Conservation (phyloP, 1,284 basidiomycete genomes). For the Ustilago curta region DNA sequence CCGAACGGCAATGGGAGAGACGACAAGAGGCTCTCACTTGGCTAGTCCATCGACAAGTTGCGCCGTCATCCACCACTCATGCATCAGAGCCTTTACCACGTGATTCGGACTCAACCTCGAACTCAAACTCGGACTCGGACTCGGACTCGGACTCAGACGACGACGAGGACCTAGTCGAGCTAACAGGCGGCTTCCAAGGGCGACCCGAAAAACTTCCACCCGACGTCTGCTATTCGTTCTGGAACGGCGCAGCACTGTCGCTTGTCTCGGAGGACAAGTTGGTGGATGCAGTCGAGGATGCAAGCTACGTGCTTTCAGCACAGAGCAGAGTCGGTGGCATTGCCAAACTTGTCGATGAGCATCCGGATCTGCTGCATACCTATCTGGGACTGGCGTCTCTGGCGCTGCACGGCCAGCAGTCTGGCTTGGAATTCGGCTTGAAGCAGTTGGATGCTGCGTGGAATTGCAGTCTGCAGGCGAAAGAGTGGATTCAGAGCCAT, state of each 20-base stretch:
- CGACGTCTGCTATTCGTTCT: slow-evolving; percentile 68
- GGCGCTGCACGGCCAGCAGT: slow-evolving; percentile 47
- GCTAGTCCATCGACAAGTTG: slow-evolving; percentile 39
- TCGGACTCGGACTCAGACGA: slow-evolving; percentile 22
- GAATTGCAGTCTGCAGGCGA: slow-evolving; percentile 22
- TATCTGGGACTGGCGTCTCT: slow-evolving; percentile 63
- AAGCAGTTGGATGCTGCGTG: slow-evolving; percentile 28
- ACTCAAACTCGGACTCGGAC: background rate
- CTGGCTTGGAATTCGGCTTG: slow-evolving; percentile 13
- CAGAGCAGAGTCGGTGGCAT: slow-evolving; percentile 63
- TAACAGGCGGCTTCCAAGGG: slow-evolving; percentile 56
- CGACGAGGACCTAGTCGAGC: slow-evolving; percentile 8
- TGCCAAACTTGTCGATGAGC: slow-evolving; percentile 57
- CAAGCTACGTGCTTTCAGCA: slow-evolving; percentile 53
- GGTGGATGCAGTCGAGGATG: slow-evolving; percentile 50
- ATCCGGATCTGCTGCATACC: slow-evolving; percentile 65
- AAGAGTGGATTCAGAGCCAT: slow-evolving; percentile 20
- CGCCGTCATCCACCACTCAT: background rate
- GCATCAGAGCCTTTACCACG: background rate
- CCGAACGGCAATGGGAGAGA: slow-evolving; percentile 6
- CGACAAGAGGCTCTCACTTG: slow-evolving; percentile 16
- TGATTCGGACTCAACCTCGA: no score
- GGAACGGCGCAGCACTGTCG: slow-evolving; percentile 60
- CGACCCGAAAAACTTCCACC: slow-evolving; percentile 46
- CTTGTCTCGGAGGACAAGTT: slow-evolving; percentile 48